phyloP scores from a whole-genome alignment of 345 rosid species.

The Eucalyptus cloeziana region DNA sequence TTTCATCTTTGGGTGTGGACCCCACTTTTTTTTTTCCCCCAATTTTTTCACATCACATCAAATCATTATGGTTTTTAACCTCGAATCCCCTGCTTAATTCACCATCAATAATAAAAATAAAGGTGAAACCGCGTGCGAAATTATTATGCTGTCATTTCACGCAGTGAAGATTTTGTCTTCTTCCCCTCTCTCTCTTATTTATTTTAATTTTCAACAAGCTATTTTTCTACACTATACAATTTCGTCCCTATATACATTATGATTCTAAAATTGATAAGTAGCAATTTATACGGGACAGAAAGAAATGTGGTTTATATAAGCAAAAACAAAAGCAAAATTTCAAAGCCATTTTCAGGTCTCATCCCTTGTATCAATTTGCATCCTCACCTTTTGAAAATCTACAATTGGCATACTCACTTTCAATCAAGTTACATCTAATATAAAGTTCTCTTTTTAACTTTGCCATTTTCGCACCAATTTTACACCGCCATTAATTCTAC shows the following conservation, averaged over 20 bases:
- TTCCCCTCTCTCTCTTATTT: neutral
- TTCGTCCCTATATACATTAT: neutral
- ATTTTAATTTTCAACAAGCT: neutral
- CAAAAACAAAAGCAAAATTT: neutral
- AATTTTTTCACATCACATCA: neutral
- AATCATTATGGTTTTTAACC: neutral
- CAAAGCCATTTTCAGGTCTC: neutral
- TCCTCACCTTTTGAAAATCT: neutral
- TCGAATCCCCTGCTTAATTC: neutral
- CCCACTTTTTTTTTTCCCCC: neutral
- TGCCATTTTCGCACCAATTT: neutral
- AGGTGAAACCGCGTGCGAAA: neutral
- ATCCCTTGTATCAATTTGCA: neutral
- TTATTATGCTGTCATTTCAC: neutral
- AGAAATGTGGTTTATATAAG: neutral
- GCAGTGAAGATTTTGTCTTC: neutral
- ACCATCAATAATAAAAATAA: neutral
- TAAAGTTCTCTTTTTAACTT: neutral
- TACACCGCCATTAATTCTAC: neutral
- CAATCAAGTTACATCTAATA: accelerated
- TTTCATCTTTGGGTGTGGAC: neutral
- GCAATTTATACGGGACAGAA: neutral
- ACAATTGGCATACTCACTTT: neutral
- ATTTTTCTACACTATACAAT: neutral
- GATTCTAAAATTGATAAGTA: neutral